Percentiles rank a stretch among this genome's conserved stretches.
phyloP scores from a whole-genome alignment of 2,329 filamentous ascomycete species.

The Phialemoniopsis sp. region DNA sequence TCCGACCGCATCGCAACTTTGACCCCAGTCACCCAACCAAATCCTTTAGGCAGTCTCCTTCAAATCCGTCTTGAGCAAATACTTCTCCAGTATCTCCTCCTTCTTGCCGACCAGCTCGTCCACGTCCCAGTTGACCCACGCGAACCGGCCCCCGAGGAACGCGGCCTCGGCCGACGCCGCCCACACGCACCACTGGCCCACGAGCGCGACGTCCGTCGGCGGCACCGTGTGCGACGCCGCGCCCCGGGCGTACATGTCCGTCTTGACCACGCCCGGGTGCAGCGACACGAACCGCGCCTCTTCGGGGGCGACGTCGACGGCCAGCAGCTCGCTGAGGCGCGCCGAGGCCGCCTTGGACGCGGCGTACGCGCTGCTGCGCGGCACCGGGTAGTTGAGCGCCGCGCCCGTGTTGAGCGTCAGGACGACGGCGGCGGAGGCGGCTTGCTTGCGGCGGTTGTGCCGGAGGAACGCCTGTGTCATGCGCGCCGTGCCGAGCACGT shows the following conservation, averaged over 20 bases:
- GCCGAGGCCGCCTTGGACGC: background rate
- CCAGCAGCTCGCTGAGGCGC: background rate
- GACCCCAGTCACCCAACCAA: too few species aligned
- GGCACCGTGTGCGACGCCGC: too few species aligned
- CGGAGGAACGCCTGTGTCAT: constrained; percentile 9
- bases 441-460: constrained; percentile 6
- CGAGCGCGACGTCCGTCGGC: too few species aligned
- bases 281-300: background rate
- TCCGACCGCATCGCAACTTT: too few species aligned
- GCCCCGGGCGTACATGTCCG: background rate
- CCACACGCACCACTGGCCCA: too few species aligned
- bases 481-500: constrained; percentile 11
- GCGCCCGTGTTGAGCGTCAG: constrained; percentile 5
- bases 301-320: background rate
- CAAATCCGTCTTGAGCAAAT: too few species aligned
- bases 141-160: constrained; percentile 32
- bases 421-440: background rate
- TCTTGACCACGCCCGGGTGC: background rate
- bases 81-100: too few species aligned
- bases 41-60: too few species aligned
- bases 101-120: constrained; percentile 28
- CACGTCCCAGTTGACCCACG: constrained; percentile 37
- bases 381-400: background rate
- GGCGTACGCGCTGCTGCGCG: background rate
- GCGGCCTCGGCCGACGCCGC: constrained; percentile 27